phyloP scores from a whole-genome alignment of 345 rosid species.

The Salix koriyanagi region DNA sequence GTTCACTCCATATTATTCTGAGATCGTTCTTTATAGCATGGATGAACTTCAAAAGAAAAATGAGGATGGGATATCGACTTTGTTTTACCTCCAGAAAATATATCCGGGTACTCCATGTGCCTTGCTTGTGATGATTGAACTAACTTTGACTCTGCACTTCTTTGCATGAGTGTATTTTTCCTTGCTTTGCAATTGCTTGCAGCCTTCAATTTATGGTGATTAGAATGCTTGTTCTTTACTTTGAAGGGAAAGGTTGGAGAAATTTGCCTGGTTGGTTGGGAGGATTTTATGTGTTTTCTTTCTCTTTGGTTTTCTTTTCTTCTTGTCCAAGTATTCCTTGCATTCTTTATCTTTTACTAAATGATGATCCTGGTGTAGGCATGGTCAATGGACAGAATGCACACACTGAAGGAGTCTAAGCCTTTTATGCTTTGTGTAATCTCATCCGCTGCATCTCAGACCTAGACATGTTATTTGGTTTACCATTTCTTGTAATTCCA shows the following conservation, averaged over 20 bases:
- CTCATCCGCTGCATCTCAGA: too few relatives aligned
- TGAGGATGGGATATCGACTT: conserved; percentile 91
- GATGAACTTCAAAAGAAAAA: conserved; percentile 78
- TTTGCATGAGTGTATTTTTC: not conserved
- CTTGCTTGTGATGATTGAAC: not conserved
- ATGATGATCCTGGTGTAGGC: too few relatives aligned
- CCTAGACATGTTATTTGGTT: too few relatives aligned
- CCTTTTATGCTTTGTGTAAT: too few relatives aligned
- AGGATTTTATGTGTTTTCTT: not conserved
- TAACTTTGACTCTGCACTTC: too few relatives aligned
- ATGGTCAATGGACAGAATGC: too few relatives aligned
- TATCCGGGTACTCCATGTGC: conserved; percentile 64
- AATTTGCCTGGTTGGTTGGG: not conserved
- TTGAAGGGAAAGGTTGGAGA: not conserved
- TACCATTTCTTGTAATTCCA: too few relatives aligned
- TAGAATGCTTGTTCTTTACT: not conserved
- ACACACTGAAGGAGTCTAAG: too few relatives aligned
- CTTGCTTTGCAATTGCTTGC: not conserved
- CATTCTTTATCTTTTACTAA: too few relatives aligned
- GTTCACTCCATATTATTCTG: conserved; percentile 97
- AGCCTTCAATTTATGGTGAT: not conserved
- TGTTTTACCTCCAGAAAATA: conserved; percentile 98
- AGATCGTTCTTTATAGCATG: conserved; percentile 91
- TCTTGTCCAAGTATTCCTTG: too few relatives aligned
- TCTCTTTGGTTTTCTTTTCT: too few relatives aligned